These are phyloP conservation scores for Rheum nobile DNA, from an alignment of 148 eudicot genomes.

Conservation along the genomic window DNA sequence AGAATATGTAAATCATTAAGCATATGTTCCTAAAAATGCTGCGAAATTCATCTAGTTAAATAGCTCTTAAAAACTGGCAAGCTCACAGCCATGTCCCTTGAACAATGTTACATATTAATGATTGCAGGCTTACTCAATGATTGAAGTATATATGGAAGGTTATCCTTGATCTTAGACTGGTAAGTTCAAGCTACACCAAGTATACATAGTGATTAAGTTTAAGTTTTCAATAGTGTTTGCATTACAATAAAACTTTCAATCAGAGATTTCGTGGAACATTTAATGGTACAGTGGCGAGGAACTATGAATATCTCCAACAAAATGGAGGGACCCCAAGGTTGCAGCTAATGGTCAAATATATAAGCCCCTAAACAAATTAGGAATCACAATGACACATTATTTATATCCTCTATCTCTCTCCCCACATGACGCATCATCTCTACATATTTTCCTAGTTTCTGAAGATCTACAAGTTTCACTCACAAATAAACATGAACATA, in stretches of 20 bases:
- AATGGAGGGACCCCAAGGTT: not conserved
- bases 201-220: not conserved
- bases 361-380: not conserved
- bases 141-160: not conserved
- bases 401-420: not conserved
- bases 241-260: not conserved
- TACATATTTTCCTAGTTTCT: not conserved
- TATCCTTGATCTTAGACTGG: not conserved
- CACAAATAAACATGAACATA: not conserved
- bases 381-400: not conserved
- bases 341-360: not conserved
- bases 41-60: not conserved
- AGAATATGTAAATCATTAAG: not conserved
- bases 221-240: not conserved
- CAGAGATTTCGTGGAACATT: not conserved
- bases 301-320: not conserved
- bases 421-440: not conserved
- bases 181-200: not conserved
- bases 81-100: not conserved
- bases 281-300: not conserved
- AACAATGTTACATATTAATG: not conserved
- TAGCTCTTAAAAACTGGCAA: not conserved
- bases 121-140: not conserved
- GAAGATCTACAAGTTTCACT: no score
- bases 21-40: not conserved